phyloP scores from a whole-genome alignment of 169 alveolate genomes.

The Cryptosporidium andersoni region DNA sequence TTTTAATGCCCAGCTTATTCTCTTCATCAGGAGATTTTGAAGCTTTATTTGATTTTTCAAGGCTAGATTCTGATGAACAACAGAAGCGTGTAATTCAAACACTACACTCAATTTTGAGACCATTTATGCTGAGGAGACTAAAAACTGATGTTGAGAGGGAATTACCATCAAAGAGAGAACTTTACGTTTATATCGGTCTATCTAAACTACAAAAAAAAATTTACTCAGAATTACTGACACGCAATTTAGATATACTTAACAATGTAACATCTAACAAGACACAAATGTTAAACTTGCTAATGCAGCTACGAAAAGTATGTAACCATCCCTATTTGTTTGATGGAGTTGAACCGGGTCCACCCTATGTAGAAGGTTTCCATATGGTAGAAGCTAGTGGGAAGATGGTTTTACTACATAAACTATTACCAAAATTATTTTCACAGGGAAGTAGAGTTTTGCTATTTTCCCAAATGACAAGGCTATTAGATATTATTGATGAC shows the following conservation, averaged over 20 bases:
- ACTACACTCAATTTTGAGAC: slow-evolving; percentile 84
- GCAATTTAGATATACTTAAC: slow-evolving; percentile 77
- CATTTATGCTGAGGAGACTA: slow-evolving; percentile 88
- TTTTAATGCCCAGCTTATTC: slow-evolving; percentile 87
- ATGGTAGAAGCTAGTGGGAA: slow-evolving; percentile 87
- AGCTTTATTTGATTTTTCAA: slow-evolving; percentile 84
- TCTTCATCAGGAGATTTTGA: slow-evolving; percentile 86
- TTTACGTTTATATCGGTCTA: slow-evolving; percentile 83
- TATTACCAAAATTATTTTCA: slow-evolving; percentile 82
- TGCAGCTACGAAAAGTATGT: slow-evolving; percentile 87
- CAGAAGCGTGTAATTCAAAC: slow-evolving; percentile 82
- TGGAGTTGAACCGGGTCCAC: slow-evolving; percentile 76
- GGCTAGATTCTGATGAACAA: slow-evolving; percentile 83
- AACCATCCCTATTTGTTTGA: slow-evolving; percentile 88
- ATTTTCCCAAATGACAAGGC: slow-evolving; percentile 83
- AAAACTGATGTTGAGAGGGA: slow-evolving; percentile 87
- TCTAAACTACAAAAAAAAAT: slow-evolving; percentile 82
- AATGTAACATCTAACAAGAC: slow-evolving; percentile 80
- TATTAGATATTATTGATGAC: slow-evolving; percentile 78
- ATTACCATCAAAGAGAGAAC: slow-evolving; percentile 88
- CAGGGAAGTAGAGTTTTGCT: slow-evolving; percentile 86
- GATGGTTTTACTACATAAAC: slow-evolving; percentile 85
- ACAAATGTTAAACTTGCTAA: slow-evolving; percentile 83
- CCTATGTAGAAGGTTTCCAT: slow-evolving; percentile 76
- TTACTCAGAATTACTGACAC: slow-evolving; percentile 83